Evolutionary conservation across 75 land plant genomes (phyloP), one percentile per base, ranked within the genome.

Genomic region (Selaginella tamariscina): DNA sequence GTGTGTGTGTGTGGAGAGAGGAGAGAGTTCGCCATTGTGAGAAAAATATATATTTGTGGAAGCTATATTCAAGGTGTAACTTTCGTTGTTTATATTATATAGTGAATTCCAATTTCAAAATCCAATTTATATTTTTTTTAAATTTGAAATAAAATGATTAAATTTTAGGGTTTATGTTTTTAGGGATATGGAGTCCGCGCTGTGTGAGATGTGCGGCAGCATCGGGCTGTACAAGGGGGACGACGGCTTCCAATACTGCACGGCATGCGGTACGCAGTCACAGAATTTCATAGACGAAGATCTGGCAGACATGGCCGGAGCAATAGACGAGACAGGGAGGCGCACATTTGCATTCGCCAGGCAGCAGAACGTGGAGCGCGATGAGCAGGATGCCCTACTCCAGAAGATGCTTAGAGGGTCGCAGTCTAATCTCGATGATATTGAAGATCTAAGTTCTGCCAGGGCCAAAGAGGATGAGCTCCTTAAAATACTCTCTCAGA

Each of bases 231-330:
- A 32, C 0, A 68, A 44, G 18, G 85, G 82, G 2, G 74, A 31
- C 11, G 88, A 89, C 32, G 98, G 98, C 32, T 94, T 73, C 75
- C 83, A 59, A 74, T 89, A 87, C 77, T 94, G 98, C 74, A 57
- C 8, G 0, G 2, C 24, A 0, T 94, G 98, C 70, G 83, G 79
- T 11, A 44, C 83, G 5, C 91, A 85, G 62, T 83, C 82, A 20
- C 86, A 89, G 33, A 82, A 80, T 63, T 55, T 77, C 74, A 11
- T 82, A 30, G 86, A 83, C 31, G 82, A 86, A 24, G 82, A 69
- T 2, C 32, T 80, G 32, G 90, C 74, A 66, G 79, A 74, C 5
- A 5, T 39, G 11, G 49, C 5, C 15, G 49, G 49, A 15, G 15
- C 49, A 15, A 5, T 39, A 39, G 86, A 86, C 33, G 86, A 80